Evolutionary conservation across 306 rosid genomes (phyloP), one percentile per base, ranked within the genome.

Genomic region (Neltuma alba): DNA sequence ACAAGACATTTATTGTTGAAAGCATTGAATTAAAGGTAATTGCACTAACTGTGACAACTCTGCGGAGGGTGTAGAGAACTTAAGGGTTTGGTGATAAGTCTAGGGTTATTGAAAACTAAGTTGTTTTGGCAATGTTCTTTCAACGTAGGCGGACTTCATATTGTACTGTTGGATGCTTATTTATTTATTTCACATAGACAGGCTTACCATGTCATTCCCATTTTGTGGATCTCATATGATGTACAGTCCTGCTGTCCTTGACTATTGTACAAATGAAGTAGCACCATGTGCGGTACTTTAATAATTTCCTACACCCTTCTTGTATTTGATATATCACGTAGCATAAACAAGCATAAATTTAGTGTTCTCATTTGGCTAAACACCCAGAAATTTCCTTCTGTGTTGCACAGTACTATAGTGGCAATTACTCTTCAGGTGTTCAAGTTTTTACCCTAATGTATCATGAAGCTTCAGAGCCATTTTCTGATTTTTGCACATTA

Each of bases 21-120:
- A 70, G 61, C 71, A 44, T 78, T 57, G 50, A 64, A 18, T 76
- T 9, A 21, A 72, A 57, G 66, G 31, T 47, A 52, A 62, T 28
- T 48, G 30, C 44, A 76, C 33, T 36, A 58, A 69, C 27, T 44
- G 77, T 52, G 75, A 78, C 61, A 48, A 60, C 60, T 47, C 28
- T 30, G 82, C 72, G 55, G 27, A 42, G 31, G 31, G 30, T 28
- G 14, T 6, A 28, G 66, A 60, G n/a, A 28, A 12, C 65, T 27
- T 14, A 60, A 28, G 37, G 66, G 66, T 6, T 13, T 60, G 38
- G 37, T 60, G 37, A 12, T 5, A 60, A 60, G n/a, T 78, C 42
- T 72, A 76, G 21, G 70, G 70, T 82, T 64, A 79, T 25, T 83
- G 72, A 58, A 83, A 55, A 34, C 54, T 23, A 40, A 66, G 57